Evolutionary conservation across 257 asterid species (phyloP), one percentile per base, ranked within the genome.

Genomic region (Lycium ferocissimum): DNA sequence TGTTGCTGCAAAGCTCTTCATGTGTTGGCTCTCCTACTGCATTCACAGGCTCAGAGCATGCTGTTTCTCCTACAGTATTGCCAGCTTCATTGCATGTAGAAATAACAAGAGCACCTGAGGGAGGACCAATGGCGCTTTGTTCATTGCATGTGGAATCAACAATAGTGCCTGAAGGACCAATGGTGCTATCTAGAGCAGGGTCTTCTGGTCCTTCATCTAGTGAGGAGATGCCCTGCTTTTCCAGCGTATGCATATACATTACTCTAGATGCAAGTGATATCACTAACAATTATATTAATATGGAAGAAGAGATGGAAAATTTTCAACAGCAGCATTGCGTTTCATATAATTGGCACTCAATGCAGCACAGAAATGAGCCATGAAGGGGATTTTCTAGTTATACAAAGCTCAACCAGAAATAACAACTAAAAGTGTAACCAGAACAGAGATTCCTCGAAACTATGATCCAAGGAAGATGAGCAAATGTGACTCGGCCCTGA

Each of bases 11-110:
- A 33, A 22, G 18, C 9, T 65, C 43, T 65, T 65, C 9, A 15
- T 10, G 13, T 65, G 72, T 5, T 22, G 71, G 71, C 33, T 33
- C 72, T 65, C 15, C 40, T 10, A 11, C 40, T 9, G 71, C 40
- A 63, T 33, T 33, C 38, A 22, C 72, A 26, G 35, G 43, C 43
- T 65, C 43, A 65, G 72, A 10, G 72, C 8, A 65, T 26, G 40
- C 18, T 26, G 72, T 33, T 65, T 65, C 72, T 65, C 43, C 72
- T 33, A 65, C 43, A 65, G 43, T 65, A 65, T 65, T 65, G 71
- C 9, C 43, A 65, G 72, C 43, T 65, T 11, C 72, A 65, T 63
- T 10, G 40, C 40, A 63, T 63, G 71, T 63, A 37, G 71, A 63
- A 63, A 3, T 33, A 63, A 63, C 38, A 20, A 63, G 71, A 22